Evolutionary conservation across 345 rosid genomes (phyloP).

Genomic region (Eutrema yunnanense): DNA sequence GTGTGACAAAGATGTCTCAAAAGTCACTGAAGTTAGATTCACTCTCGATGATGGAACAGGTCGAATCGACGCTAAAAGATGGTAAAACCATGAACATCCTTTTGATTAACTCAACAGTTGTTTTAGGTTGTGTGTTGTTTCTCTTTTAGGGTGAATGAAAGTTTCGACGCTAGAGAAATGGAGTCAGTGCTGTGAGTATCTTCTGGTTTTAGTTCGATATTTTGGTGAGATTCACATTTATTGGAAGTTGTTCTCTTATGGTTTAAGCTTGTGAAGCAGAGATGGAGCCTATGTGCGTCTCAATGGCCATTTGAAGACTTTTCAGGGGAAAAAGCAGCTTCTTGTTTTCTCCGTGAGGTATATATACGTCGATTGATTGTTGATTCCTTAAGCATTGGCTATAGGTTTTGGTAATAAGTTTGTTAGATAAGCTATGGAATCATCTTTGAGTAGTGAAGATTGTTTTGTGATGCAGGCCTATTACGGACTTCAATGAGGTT

Average conservation of each 20-base stretch:
- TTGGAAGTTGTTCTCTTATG: not conserved
- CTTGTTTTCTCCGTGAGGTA: constrained; percentile 59
- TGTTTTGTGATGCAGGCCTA: constrained; percentile 49
- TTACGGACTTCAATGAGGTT: constrained; percentile 70
- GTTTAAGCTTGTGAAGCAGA: constrained; percentile 30
- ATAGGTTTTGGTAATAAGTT: not conserved
- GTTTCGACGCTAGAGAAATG: constrained; percentile 61
- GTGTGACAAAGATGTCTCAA: constrained; percentile 48
- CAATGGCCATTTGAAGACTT: constrained; percentile 68
- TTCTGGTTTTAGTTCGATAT: not conserved
- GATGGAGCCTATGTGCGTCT: constrained; percentile 75
- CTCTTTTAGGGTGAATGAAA: constrained; percentile 60
- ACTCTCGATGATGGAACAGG: constrained; percentile 89
- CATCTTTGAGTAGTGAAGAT: not conserved
- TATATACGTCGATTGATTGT: not conserved
- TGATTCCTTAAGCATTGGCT: not conserved
- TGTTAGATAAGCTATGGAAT: not conserved
- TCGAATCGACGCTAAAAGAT: constrained; percentile 61
- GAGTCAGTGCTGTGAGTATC: constrained; percentile 52
- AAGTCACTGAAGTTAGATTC: constrained; percentile 67
- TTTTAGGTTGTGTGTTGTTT: not conserved
- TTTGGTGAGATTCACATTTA: not conserved
- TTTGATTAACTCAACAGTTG: not conserved
- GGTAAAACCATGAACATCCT: not conserved
- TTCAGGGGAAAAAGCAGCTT: constrained; percentile 59